Evolutionary conservation across 345 rosid species (phyloP).

Genomic region (Aquilaria malaccensis): DNA sequence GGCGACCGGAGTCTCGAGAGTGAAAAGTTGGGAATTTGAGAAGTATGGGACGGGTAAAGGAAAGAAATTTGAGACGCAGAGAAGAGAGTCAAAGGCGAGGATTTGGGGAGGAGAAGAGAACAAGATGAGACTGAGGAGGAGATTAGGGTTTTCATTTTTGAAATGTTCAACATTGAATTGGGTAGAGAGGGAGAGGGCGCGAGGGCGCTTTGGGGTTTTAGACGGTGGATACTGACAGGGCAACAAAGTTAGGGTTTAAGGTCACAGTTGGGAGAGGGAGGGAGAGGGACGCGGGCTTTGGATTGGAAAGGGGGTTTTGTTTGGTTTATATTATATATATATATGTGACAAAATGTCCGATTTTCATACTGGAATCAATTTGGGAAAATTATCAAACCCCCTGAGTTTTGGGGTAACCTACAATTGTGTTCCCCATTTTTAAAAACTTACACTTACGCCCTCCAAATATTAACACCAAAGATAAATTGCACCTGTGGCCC

Average conservation of each 20-base stretch:
- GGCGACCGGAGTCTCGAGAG: slow-evolving; percentile 15
- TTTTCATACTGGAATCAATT: background rate
- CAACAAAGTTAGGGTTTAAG: slow-evolving; percentile 31
- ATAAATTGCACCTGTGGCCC: too few species aligned
- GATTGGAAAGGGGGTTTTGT: background rate
- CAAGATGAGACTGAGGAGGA: slow-evolving; percentile 27
- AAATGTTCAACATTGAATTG: slow-evolving; percentile 27
- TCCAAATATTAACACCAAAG: too few species aligned
- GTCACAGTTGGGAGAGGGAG: background rate
- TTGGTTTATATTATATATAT: too few species aligned
- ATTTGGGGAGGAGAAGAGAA: slow-evolving; percentile 18
- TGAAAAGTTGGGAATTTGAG: slow-evolving; percentile 14
- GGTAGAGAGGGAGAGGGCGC: slow-evolving; percentile 1
- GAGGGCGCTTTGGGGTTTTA: slow-evolving; percentile 4
- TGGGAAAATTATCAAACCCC: background rate
- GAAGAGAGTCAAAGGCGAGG: slow-evolving; percentile 15
- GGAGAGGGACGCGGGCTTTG: background rate
- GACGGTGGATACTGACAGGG: slow-evolving; percentile 11
- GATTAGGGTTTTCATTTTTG: slow-evolving; percentile 43
- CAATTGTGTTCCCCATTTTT: too few species aligned
- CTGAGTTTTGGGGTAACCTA: too few species aligned
- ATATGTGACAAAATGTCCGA: background rate
- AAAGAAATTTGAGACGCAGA: slow-evolving; percentile 17
- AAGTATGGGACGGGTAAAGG: slow-evolving; percentile 12
- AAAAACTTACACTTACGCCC: too few species aligned